phyloP scores from a whole-genome alignment of 2,329 filamentous ascomycete genomes.

The Trichoderma polysporum region DNA sequence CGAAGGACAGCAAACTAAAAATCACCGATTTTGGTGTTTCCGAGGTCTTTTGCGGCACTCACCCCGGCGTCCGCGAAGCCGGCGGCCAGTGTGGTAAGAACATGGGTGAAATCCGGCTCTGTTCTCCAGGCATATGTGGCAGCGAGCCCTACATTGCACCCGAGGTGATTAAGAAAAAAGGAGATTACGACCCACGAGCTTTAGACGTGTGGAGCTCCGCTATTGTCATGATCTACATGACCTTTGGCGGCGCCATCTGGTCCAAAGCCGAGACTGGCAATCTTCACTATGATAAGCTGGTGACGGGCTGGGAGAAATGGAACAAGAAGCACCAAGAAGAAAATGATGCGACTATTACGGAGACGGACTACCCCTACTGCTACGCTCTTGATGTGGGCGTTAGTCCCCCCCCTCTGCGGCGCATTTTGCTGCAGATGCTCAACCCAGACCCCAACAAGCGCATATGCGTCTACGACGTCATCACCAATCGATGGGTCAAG shows the following conservation, averaged over 20 bases:
- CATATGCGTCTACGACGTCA: constrained; percentile 65
- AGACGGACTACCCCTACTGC: constrained; percentile 65
- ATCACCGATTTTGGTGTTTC: constrained; percentile 91
- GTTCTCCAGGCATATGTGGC: constrained; percentile 77
- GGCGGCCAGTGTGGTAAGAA: constrained; percentile 71
- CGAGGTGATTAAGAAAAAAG: constrained; percentile 71
- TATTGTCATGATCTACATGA: constrained; percentile 77
- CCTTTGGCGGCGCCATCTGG: constrained; percentile 73
- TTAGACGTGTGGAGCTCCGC: constrained; percentile 86
- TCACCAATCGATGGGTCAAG: constrained; percentile 71
- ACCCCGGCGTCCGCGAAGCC: constrained; percentile 73
- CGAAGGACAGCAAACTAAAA: constrained; percentile 77
- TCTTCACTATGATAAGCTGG: constrained; percentile 63
- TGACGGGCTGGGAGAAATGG: constrained; percentile 68
- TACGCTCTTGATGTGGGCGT: constrained; percentile 63
- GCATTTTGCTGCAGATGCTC: constrained; percentile 76
- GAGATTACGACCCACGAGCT: constrained; percentile 68
- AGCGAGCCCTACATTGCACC: constrained; percentile 85
- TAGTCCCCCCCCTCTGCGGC: constrained; percentile 66
- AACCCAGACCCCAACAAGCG: constrained; percentile 73
- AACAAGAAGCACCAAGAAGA: constrained; percentile 49
- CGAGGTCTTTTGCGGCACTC: constrained; percentile 78
- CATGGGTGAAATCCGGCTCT: constrained; percentile 70
- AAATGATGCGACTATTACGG: constrained; percentile 42
- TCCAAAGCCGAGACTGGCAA: constrained; percentile 59